Base-by-base conservation (phyloP, 768 basidiomycete species). In the Suillus decipiens region DNA sequence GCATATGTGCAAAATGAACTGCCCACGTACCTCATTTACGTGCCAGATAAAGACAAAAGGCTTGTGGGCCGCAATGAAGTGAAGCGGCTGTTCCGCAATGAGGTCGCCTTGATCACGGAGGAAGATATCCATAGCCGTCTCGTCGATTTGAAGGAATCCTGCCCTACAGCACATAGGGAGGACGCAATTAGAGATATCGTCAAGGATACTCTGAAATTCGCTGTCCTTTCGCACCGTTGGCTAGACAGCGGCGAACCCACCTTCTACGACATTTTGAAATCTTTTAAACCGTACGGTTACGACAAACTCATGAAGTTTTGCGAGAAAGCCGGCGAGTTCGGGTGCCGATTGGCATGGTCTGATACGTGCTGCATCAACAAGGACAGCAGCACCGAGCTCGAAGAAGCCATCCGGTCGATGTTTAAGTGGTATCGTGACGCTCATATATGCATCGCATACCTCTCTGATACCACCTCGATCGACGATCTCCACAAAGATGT, bases 331-430 rank as follows among this genome's bases (percentile, higher is more conserved):
- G 66, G 61, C 0, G 72, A 69, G 42, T 75, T 74, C 39, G 72
- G 43, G 0, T 75, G 75, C 31, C 24, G 34, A 14, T 65, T 74
- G 3, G 76, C 71, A 37, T 77, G 75, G 75, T 73, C 71, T n/a
- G 76, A 77, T 39, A 77, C 76, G 17, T 75, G 71, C 12, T 76
- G 75, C 33, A 76, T 76, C 51, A 72, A 76, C 57, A 77, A 76
- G 8, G 69, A 74, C 9, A 76, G 75, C 58, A 76, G 76, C 50
- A 68, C 76, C 1, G 75, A 76, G 43, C 75, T 76, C 2, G 72
- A 76, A 59, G 73, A 75, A 58, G 74, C 73, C 1, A 73, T 75
- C 37, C 71, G 70, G n/a, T 73, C 74, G 36, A 75, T 73, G 74
- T 73, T 73, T 62, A 73, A 72, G 63, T 73, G 73, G 73, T 73